Base-by-base conservation (phyloP, 1,284 basidiomycete genomes). In the Phaffia rhodozyma region DNA sequence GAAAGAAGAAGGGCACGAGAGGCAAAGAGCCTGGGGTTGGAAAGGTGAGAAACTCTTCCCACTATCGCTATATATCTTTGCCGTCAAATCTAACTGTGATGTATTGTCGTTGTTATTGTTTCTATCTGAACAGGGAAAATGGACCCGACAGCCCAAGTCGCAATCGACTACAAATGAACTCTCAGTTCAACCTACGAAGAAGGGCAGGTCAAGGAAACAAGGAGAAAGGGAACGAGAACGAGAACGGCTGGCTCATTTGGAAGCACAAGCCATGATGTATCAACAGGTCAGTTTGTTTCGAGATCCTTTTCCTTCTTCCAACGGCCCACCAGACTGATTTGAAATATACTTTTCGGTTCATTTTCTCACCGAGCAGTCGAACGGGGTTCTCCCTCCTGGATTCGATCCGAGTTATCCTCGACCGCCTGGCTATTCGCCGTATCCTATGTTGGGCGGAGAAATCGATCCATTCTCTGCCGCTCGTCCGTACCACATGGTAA, bases 121-220 rank as follows among this genome's bases (percentile, higher is more conserved):
- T 52, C 20, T 52, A 43, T 16, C 16, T 16, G 38, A 43, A 11
- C 58, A 60, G 58, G 58, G 58, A 21, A 60, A 60, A 30, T 53
- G 58, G 58, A 60, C 23, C 30, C 57, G 57, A n/a, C 57, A 43
- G 27, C 47, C 57, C 21, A 58, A 58, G 30, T 7, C 29, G 30
- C 34, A 3, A 48, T 13, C 38, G 11, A 27, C 38, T 43, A 11
- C 13, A 47, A 38, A 58, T 16, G 56, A 48, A 58, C 23, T 20
- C 11, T 47, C 34, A 34, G 20, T 43, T 2, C 51, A 30, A n/a
- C 51, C 51, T 25, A 53, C 51, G 18, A 25, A 53, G 25, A 25
- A 25, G n/a, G 5, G 7, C 23, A 53, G 23, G 9, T 53, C 51
- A 11, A 53, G 55, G 30, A 34, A 43, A 57, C 34, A 20, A 23